A percentile compares a stretch with the other conserved stretches of the same genome.
These are phyloP conservation scores for Xylaria sp. DNA, from an alignment of 2,329 filamentous ascomycete species.

Conservation along the genomic window DNA sequence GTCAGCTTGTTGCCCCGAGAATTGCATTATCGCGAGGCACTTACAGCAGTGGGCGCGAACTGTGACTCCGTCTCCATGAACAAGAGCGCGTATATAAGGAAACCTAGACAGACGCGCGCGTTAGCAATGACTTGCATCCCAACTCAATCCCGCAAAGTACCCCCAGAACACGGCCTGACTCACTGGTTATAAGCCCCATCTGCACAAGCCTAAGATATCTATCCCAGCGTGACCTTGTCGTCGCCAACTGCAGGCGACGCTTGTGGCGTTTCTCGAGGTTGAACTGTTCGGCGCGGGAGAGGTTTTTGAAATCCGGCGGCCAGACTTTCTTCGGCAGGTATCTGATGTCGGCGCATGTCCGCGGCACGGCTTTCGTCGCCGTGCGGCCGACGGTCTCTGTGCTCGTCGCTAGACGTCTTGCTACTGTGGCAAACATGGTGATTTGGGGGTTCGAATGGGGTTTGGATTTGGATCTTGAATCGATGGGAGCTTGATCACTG, in stretches of 20 bases:
- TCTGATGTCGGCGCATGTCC: constrained; percentile 45
- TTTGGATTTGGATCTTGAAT: neutral
- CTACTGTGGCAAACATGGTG: constrained; percentile 43
- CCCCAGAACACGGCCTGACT: constrained; percentile 24
- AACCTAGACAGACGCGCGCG: constrained; percentile 35
- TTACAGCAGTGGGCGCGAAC: constrained; percentile 19
- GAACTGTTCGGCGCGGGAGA: constrained; percentile 68
- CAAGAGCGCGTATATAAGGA: constrained; percentile 51
- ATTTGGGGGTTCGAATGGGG: neutral
- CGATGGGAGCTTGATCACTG: neutral
- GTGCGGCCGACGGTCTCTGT: constrained; percentile 19
- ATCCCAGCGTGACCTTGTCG: constrained; percentile 31
- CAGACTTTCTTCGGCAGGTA: constrained; percentile 66
- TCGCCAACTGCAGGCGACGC: constrained; percentile 50
- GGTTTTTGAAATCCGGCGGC: constrained; percentile 69
- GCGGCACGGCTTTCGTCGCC: constrained; percentile 23
- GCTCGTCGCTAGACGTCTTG: constrained; percentile 37
- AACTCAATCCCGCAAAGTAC: too few species aligned
- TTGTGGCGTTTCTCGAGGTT: constrained; percentile 75
- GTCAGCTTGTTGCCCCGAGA: too few species aligned
- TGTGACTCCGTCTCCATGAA: constrained; percentile 53
- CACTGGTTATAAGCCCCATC: constrained; percentile 53
- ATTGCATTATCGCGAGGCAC: too few species aligned
- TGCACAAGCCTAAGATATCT: constrained; percentile 55
- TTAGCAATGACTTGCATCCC: neutral